These are phyloP conservation scores for Mortierella sp. DNA, from an alignment of 371 early-diverging fungal genomes.

Conservation along the genomic window DNA sequence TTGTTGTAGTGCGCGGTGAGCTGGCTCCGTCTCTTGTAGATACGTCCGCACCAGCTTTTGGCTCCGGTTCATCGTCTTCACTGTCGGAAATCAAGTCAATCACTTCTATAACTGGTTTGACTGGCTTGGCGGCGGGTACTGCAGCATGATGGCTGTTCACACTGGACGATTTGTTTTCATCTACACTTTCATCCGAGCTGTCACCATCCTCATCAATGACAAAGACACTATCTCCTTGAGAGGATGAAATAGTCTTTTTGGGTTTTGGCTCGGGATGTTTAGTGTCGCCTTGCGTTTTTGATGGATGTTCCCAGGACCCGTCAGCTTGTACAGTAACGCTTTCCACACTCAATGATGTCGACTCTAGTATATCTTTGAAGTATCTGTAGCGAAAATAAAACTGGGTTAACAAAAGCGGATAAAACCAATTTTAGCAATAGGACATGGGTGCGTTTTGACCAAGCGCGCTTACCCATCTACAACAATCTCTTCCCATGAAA, in stretches of 20 bases:
- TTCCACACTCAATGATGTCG: slow-evolving; percentile 60
- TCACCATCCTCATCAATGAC: slow-evolving; percentile 41
- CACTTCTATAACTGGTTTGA: slow-evolving; percentile 51
- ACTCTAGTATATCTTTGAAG: slow-evolving; percentile 69
- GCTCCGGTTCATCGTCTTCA: slow-evolving; percentile 54
- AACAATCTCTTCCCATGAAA: slow-evolving; percentile 67
- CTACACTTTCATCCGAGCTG: slow-evolving; percentile 15
- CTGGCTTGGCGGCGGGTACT: slow-evolving; percentile 18
- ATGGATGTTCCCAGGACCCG: slow-evolving; percentile 62
- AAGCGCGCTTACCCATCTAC: slow-evolving; percentile 59
- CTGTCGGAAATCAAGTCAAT: slow-evolving; percentile 75
- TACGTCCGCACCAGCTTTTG: slow-evolving; percentile 21
- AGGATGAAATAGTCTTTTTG: slow-evolving; percentile 16
- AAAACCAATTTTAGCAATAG: too few species aligned
- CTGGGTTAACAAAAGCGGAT: too few species aligned
- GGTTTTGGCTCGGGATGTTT: slow-evolving; percentile 13
- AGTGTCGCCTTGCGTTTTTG: slow-evolving; percentile 14
- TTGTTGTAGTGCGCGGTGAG: slow-evolving; percentile 28
- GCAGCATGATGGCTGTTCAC: slow-evolving; percentile 16
- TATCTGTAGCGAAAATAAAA: slow-evolving; percentile 52
- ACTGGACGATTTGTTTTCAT: neutral
- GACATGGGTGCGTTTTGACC: too few species aligned
- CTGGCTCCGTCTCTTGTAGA: slow-evolving; percentile 33
- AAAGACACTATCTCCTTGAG: slow-evolving; percentile 22
- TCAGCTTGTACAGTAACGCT: slow-evolving; percentile 69